phyloP scores from a whole-genome alignment of 2,329 filamentous ascomycete species.

The Penicillium freii region DNA sequence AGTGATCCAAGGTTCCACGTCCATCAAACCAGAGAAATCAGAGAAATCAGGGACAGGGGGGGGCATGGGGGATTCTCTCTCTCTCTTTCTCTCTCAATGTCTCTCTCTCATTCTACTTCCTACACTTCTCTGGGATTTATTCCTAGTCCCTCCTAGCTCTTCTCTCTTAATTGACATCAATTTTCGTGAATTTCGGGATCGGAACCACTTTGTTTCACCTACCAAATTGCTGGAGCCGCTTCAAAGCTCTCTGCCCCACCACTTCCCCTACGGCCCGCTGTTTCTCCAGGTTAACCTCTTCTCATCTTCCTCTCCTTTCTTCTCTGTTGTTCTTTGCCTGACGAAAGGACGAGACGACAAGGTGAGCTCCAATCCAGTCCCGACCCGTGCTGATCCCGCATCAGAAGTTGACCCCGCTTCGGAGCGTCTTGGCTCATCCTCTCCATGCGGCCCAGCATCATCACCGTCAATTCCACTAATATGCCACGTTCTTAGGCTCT shows the following conservation, averaged over 20 bases:
- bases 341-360: neutral
- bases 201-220: constrained; percentile 3
- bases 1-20: constrained; percentile 11
- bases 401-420: constrained; percentile 9
- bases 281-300: constrained; percentile 10
- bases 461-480: constrained; percentile 9
- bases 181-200: neutral
- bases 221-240: constrained; percentile 5
- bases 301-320: neutral
- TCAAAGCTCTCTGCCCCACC: constrained; percentile 10
- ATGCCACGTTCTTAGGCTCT: constrained; percentile 5
- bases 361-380: neutral
- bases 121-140: neutral
- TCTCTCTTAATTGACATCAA: neutral
- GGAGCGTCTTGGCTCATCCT: constrained; percentile 4
- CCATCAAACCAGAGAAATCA: constrained; percentile 11
- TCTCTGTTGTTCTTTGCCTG: neutral
- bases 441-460: constrained; percentile 4
- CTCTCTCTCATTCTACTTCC: neutral
- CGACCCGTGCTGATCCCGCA: constrained; percentile 3
- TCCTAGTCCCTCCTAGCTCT: neutral
- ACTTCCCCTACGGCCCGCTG: constrained; percentile 6
- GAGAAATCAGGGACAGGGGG: neutral
- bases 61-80: neutral
- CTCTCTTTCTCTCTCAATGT: too few relatives aligned